phyloP scores from a whole-genome alignment of 2,329 filamentous ascomycete species.

The Cercospora sp. region DNA sequence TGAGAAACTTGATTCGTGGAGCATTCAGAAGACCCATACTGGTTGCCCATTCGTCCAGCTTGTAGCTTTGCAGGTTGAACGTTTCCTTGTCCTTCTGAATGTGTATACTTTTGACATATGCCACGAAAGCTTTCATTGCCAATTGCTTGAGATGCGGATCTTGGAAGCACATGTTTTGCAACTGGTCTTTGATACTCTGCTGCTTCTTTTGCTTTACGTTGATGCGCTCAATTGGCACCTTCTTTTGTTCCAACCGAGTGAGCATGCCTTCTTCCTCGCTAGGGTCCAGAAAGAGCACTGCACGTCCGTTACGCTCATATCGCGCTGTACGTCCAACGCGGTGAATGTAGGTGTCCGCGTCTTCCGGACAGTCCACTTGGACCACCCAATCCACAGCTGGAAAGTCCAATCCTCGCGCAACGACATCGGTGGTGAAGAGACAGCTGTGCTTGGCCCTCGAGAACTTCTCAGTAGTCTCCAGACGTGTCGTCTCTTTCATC shows the following conservation, averaged over 20 bases:
- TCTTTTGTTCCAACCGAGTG: constrained; percentile 79
- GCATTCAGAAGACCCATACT: constrained; percentile 88
- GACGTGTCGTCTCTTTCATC: constrained; percentile 84
- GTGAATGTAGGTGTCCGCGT: constrained; percentile 97
- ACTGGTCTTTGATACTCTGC: constrained; percentile 75
- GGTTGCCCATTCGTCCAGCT: constrained; percentile 80
- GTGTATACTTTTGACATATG: constrained; percentile 80
- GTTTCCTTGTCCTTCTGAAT: constrained; percentile 89
- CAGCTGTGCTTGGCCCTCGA: constrained; percentile 78
- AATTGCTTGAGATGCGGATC: constrained; percentile 91
- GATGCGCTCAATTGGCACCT: constrained; percentile 82
- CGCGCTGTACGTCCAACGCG: constrained; percentile 92
- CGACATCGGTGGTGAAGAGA: constrained; percentile 92
- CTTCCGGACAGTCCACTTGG: constrained; percentile 96
- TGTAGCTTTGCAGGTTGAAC: constrained; percentile 79
- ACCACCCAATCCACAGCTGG: constrained; percentile 98
- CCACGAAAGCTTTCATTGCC: constrained; percentile 92
- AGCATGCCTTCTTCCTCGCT: constrained; percentile 93
- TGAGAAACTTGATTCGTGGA: constrained; percentile 89
- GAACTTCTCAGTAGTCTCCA: constrained; percentile 86
- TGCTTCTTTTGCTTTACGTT: constrained; percentile 89
- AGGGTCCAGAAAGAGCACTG: constrained; percentile 87
- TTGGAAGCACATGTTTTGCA: constrained; percentile 96
- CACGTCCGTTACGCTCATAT: constrained; percentile 82
- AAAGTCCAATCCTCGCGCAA: constrained; percentile 91